A percentile compares a stretch with the other conserved stretches of the same genome.
These are phyloP conservation scores for Tulasnella sp. DNA, from an alignment of 768 basidiomycete genomes.

Conservation along the genomic window DNA sequence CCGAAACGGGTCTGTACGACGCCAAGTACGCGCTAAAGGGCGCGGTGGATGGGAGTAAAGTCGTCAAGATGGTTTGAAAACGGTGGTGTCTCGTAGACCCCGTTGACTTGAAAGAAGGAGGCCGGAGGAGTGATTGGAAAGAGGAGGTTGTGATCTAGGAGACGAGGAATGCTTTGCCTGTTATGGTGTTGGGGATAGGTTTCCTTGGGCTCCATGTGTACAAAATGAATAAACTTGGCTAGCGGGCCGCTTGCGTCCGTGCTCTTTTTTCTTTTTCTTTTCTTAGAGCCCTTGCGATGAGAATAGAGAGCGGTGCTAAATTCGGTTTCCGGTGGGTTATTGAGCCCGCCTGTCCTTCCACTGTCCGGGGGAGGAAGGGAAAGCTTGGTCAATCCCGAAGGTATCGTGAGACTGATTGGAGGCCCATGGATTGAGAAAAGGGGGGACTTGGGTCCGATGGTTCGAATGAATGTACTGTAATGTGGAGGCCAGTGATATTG, in stretches of 20 bases:
- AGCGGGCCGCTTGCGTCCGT: not conserved
- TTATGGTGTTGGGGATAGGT: not conserved
- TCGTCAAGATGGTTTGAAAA: constrained; percentile 49
- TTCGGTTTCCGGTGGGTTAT: not conserved
- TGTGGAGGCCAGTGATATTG: no score
- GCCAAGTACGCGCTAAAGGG: constrained; percentile 53
- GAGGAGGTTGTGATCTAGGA: not conserved
- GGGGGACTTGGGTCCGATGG: no score
- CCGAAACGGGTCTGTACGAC: constrained; percentile 44
- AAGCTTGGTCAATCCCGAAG: no score
- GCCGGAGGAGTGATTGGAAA: not conserved
- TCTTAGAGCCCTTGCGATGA: not conserved
- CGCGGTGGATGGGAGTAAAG: constrained; percentile 62
- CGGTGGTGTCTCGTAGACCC: not conserved
- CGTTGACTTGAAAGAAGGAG: not conserved
- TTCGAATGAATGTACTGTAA: no score
- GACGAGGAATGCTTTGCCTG: not conserved
- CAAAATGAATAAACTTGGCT: not conserved
- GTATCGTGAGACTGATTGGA: no score
- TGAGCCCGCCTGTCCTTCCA: not conserved
- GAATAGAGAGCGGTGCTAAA: not conserved
- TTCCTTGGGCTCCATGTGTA: not conserved
- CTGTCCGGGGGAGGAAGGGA: no score
- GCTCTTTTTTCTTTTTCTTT: not conserved
- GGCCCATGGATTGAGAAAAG: no score